Percentiles rank a stretch among this genome's conserved stretches.
These are phyloP conservation scores for Macadamia integrifolia DNA, from an alignment of 164 flowering plant genomes.

Conservation along the genomic window DNA sequence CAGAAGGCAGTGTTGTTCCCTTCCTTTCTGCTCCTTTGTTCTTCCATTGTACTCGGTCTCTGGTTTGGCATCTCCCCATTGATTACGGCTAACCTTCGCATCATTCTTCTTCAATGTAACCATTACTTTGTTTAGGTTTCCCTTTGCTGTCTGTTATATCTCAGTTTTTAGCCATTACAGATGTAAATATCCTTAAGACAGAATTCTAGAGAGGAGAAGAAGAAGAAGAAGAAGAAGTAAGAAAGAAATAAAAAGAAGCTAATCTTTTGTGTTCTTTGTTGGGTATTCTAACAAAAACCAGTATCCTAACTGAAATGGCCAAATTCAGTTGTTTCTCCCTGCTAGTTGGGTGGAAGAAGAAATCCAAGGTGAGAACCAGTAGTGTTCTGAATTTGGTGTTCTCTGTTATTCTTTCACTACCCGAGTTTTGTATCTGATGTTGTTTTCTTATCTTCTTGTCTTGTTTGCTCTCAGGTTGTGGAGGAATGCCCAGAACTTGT, in stretches of 20 bases:
- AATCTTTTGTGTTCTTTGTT: neutral
- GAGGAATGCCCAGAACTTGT: constrained; percentile 13
- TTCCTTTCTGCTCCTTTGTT: neutral
- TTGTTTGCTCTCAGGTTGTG: constrained; percentile 14
- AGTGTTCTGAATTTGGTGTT: neutral
- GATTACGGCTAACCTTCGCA: constrained; percentile 67
- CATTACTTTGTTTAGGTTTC: neutral
- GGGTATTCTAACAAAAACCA: constrained; percentile 1
- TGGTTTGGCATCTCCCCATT: constrained; percentile 57
- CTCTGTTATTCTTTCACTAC: neutral
- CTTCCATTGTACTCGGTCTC: neutral
- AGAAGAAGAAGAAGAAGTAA: neutral
- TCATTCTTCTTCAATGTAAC: constrained; percentile 12
- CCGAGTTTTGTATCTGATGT: neutral
- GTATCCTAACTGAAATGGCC: constrained; percentile 28
- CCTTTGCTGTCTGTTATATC: neutral
- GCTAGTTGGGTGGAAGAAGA: constrained; percentile 43
- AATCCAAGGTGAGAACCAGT: constrained; percentile 38
- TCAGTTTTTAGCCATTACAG: constrained; percentile 3
- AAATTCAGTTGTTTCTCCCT: constrained; percentile 43
- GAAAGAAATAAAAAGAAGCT: neutral
- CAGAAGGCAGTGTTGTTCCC: neutral
- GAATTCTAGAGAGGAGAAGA: neutral
- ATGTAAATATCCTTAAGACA: constrained; percentile 12
- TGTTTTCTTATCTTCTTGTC: neutral